Conservation (phyloP, 176 grass and related monocot species). For the Zoysia japonica region DNA sequence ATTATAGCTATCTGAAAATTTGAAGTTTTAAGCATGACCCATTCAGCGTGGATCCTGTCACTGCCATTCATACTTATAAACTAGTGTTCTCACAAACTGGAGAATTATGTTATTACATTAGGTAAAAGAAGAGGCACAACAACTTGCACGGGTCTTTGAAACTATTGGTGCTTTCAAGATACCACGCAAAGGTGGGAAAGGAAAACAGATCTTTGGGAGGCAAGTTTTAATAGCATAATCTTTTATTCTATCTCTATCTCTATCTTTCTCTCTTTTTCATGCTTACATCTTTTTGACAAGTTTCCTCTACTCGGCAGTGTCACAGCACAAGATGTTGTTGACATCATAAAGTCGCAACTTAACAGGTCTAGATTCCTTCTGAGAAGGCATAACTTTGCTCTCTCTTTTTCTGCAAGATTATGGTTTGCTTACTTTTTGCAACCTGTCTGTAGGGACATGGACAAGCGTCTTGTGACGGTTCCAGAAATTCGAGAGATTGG, state of each 20-base stretch:
- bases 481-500: slow-evolving; percentile 89
- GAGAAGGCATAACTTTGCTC: background rate
- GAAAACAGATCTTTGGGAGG: slow-evolving; percentile 90
- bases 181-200: slow-evolving; percentile 78
- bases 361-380: slow-evolving; percentile 52
- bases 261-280: background rate
- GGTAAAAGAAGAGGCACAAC: slow-evolving; percentile 91
- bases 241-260: background rate
- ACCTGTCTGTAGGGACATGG: slow-evolving; percentile 62
- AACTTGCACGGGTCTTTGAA: slow-evolving; percentile 79
- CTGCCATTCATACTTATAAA: background rate
- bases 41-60: background rate
- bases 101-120: slow-evolving; percentile 40
- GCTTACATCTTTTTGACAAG: background rate
- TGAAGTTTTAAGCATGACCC: background rate
- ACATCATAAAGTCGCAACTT: slow-evolving; percentile 88
- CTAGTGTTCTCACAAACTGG: background rate
- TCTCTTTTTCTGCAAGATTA: background rate
- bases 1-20: background rate
- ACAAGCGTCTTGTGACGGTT: slow-evolving; percentile 62
- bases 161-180: slow-evolving; percentile 91
- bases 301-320: slow-evolving; percentile 50
- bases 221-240: slow-evolving; percentile 42
- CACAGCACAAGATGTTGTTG: slow-evolving; percentile 84
- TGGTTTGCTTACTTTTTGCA: slow-evolving; percentile 24